phyloP scores from a whole-genome alignment of 2,329 filamentous ascomycete genomes.

The Pestalotiopsis sp. region DNA sequence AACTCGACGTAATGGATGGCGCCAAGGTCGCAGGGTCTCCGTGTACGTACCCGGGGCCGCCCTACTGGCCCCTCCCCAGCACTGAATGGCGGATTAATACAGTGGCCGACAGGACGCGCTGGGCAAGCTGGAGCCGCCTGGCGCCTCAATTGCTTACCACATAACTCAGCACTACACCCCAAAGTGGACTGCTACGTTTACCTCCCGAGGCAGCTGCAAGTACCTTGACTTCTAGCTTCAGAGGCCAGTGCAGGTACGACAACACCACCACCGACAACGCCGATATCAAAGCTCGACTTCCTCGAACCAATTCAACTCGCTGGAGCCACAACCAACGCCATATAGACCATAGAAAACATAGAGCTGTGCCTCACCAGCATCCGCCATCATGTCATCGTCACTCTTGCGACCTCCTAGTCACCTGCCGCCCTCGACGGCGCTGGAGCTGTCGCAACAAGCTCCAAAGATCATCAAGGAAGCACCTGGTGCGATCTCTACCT shows the following conservation, averaged over 20 bases:
- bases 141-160: too few species aligned
- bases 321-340: not conserved
- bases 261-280: too few species aligned
- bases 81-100: constrained; percentile 7
- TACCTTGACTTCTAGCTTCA: not conserved
- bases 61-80: not conserved
- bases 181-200: too few species aligned
- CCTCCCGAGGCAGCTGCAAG: too few species aligned
- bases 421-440: constrained; percentile 56
- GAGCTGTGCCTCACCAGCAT: constrained; percentile 22
- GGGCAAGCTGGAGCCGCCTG: not conserved
- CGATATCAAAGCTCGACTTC: too few species aligned
- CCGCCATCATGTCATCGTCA: constrained; percentile 34
- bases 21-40: not conserved
- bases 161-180: too few species aligned
- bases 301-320: not conserved
- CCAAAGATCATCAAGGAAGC: constrained; percentile 57
- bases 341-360: not conserved
- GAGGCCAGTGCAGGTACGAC: not conserved
- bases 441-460: constrained; percentile 63
- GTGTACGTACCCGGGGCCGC: not conserved
- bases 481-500: constrained; percentile 56
- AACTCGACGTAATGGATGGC: not conserved
- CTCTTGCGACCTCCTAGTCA: constrained; percentile 60
- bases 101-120: not conserved